A percentile compares a stretch with the other conserved stretches of the same genome.
phyloP scores from a whole-genome alignment of 1,139 yeast species.

The Geotrichum aggregatum region DNA sequence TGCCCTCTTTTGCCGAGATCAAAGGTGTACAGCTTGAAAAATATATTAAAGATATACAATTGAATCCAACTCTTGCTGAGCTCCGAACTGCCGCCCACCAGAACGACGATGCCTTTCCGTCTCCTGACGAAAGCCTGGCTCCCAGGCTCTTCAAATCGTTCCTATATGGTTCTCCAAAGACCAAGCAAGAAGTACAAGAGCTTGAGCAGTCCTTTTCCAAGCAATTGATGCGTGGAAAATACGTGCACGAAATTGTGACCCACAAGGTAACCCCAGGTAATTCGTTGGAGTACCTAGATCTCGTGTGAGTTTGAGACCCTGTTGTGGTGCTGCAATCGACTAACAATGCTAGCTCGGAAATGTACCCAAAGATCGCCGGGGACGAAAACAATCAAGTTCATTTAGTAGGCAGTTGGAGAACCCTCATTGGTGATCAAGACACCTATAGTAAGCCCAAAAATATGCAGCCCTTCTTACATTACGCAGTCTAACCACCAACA shows the following conservation, averaged over 20 bases:
- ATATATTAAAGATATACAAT: constrained; percentile 28
- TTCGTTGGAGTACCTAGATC: constrained; percentile 38
- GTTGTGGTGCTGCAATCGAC: background rate
- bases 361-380: constrained; percentile 37
- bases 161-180: constrained; percentile 39
- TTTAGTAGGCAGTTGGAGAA: constrained; percentile 45
- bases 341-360: constrained; percentile 24
- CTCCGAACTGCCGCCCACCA: constrained; percentile 25
- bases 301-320: constrained; percentile 27
- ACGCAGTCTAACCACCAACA: background rate
- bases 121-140: constrained; percentile 20
- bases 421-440: constrained; percentile 42
- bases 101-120: constrained; percentile 12
- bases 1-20: constrained; percentile 39
- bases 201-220: constrained; percentile 39
- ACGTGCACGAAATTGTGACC: constrained; percentile 42
- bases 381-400: constrained; percentile 38
- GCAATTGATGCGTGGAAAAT: constrained; percentile 42
- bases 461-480: background rate
- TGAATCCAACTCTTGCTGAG: constrained; percentile 19
- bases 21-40: constrained; percentile 35
- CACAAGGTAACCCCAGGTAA: constrained; percentile 41
- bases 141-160: constrained; percentile 38
- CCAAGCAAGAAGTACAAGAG: constrained; percentile 37
- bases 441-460: constrained; percentile 25